These are phyloP conservation scores for Phytophthora sp. DNA, from an alignment of 352 stramenopile species.

Conservation along the genomic window DNA sequence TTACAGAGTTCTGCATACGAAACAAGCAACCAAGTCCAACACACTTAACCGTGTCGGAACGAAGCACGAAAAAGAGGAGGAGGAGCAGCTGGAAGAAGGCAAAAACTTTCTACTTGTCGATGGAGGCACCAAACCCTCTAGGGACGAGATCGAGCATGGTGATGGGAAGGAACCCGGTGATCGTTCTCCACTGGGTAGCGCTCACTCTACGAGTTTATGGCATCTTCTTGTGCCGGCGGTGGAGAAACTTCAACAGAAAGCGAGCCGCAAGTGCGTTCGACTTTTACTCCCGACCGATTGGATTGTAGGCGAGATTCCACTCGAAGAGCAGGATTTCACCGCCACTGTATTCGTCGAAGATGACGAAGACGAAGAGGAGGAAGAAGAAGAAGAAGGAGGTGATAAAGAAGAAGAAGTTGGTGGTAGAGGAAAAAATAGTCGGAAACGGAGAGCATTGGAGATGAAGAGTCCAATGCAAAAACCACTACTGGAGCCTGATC, in stretches of 20 bases:
- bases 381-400: conserved; percentile 50
- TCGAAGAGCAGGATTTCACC: conserved; percentile 52
- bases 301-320: conserved; percentile 53
- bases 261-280: conserved; percentile 56
- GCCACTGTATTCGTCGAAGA: conserved; percentile 34
- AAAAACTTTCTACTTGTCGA: background rate
- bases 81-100: conserved; percentile 19
- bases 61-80: conserved; percentile 9
- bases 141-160: conserved; percentile 4
- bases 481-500: conserved; percentile 40
- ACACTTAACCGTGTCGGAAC: background rate
- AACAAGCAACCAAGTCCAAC: conserved; percentile 2
- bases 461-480: conserved; percentile 25
- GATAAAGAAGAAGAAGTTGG: conserved; percentile 42
- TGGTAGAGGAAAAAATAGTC: conserved; percentile 42
- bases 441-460: conserved; percentile 18
- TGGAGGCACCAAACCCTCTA: background rate
- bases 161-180: background rate
- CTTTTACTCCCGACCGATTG: conserved; percentile 70
- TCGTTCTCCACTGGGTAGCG: background rate
- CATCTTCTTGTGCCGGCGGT: conserved; percentile 49
- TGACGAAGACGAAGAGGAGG: conserved; percentile 44
- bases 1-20: conserved; percentile 54
- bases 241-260: conserved; percentile 69
- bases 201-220: conserved; percentile 28